Base-by-base conservation (phyloP, 2,329 filamentous ascomycete genomes). In the Sporothrix brasiliensis region DNA sequence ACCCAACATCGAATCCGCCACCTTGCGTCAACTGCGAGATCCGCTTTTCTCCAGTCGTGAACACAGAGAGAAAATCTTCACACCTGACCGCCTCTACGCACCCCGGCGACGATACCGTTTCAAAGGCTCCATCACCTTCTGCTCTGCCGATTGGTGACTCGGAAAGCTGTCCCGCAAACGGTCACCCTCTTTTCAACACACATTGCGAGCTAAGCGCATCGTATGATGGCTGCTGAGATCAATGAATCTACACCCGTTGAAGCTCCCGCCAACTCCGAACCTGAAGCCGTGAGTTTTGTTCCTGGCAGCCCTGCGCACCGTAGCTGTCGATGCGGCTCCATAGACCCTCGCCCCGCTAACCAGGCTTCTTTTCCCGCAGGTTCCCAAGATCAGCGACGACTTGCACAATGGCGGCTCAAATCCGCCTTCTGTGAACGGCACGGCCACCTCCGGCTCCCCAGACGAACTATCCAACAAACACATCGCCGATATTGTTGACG, bases 221-320 rank as follows among this genome's bases (percentile, higher is more conserved):
- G 86, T 85, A 88, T 86, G 85, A 88, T 88, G 86, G 86, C 86
- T 84, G 85, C 85, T 83, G 86, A 87, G 85, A 83, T 84, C 82
- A 82, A 83, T 78, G 80, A 82, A 79, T 80, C 83, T 77, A 83
- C 80, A 80, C 80, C 82, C 80, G 83, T 83, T 79, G 83, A 85
- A 84, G 84, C 83, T 81, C 81, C 83, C 81, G 79, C 81, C 78
- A 80, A 81, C 77, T 79, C 81, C 76, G 80, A 82, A 75, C 76
- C 80, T 75, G 79, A 81, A 78, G 80, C 79, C 76, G 84, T 86
- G 75, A 81, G 82, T 80, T 71, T 7, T 49, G 44, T 19, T 19
- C 4, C 14, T 19, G 14, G 44, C 14, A 5, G 14, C 6, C 44
- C 14, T 6, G 44, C 6, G 44, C 44, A 19, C 44, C 13, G 44